Evolutionary conservation across 306 rosid species (phyloP).

Genomic region (Rubus idaeus): DNA sequence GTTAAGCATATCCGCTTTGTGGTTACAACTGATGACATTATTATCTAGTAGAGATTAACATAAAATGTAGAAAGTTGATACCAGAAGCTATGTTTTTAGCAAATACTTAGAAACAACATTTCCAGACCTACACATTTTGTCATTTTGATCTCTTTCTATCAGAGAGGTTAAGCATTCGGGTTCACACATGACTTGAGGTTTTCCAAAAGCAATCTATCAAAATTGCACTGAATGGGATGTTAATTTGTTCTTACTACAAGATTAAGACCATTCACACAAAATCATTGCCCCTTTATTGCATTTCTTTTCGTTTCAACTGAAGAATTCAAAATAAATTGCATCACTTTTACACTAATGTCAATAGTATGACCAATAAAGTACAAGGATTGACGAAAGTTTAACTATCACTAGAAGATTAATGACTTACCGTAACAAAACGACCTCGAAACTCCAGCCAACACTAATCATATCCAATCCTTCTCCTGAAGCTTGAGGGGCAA

Average conservation of each 20-base stretch:
- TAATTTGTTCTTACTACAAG: not conserved
- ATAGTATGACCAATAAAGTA: not conserved
- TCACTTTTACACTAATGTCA: not conserved
- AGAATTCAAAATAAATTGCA: not conserved
- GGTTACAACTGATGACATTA: not conserved
- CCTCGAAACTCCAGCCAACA: not conserved
- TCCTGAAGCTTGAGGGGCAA: slow-evolving; percentile 88
- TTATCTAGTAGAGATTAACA: not conserved
- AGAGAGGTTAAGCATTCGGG: not conserved
- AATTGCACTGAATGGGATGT: not conserved
- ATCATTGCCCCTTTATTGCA: too few relatives aligned
- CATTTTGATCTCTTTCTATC: not conserved
- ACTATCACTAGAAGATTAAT: not conserved
- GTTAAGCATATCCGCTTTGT: not conserved
- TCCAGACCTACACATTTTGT: not conserved
- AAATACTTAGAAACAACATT: not conserved
- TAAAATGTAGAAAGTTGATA: not conserved
- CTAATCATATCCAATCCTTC: slow-evolving; percentile 71
- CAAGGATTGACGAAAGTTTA: not conserved
- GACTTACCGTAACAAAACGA: not conserved
- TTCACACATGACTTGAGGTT: not conserved
- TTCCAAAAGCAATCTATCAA: not conserved
- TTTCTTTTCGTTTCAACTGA: not conserved
- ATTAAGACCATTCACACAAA: not conserved
- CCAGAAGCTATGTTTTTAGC: not conserved